Percentiles rank a stretch among this genome's conserved stretches.
Conservation (phyloP, 306 rosid genomes). For the Carpinus viminea region DNA sequence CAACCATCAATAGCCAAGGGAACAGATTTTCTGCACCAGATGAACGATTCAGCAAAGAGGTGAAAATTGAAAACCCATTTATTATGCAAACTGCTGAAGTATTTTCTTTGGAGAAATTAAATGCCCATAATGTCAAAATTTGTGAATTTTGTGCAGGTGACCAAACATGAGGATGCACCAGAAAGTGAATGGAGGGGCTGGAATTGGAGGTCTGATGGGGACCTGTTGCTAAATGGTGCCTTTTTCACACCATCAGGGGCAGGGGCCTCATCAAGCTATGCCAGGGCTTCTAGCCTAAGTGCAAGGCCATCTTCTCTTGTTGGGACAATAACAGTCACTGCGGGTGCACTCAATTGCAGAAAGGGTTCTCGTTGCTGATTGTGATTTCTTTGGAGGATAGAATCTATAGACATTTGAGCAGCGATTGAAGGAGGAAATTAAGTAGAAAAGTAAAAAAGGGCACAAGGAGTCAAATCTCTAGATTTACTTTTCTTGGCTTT, state of each 20-base stretch:
- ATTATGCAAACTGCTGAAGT: not conserved
- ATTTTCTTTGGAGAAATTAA: not conserved
- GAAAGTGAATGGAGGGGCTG: constrained; percentile 78
- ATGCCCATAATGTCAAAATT: not conserved
- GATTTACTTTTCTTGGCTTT: constrained; percentile 33
- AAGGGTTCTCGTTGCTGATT: constrained; percentile 84
- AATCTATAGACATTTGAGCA: not conserved
- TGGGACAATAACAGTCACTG: constrained; percentile 59
- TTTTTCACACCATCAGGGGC: constrained; percentile 81
- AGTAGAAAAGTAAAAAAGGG: constrained; percentile 7
- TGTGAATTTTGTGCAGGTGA: constrained; percentile 53
- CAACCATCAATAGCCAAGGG: constrained; percentile 97
- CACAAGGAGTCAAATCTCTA: constrained; percentile 33
- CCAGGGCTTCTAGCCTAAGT: constrained; percentile 88
- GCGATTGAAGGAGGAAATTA: constrained; percentile 11
- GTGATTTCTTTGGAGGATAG: constrained; percentile 19
- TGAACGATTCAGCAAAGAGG: constrained; percentile 87
- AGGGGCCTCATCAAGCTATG: constrained; percentile 86
- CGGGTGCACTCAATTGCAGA: constrained; percentile 79
- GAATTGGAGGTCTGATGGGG: constrained; percentile 98
- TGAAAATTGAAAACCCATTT: constrained; percentile 1
- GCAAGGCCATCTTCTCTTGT: constrained; percentile 89
- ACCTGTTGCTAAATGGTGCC: constrained; percentile 76
- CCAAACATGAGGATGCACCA: constrained; percentile 94
- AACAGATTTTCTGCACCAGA: constrained; percentile 87